phyloP scores from a whole-genome alignment of 805 yeast species.

The Wickerhamomyces bisporus region DNA sequence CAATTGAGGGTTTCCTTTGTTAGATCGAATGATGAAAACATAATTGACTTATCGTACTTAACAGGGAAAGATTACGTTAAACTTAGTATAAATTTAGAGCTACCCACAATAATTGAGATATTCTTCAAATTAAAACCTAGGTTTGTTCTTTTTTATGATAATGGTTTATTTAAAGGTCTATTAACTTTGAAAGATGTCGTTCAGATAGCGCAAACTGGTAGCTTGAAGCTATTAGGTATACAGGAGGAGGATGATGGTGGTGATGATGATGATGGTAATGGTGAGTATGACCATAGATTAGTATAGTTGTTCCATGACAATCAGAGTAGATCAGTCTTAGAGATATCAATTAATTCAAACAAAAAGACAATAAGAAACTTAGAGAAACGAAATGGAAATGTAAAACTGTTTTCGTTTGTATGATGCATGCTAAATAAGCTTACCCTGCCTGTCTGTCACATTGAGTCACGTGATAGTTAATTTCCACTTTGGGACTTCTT shows the following conservation, averaged over 20 bases:
- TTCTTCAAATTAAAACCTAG: conserved; percentile 26
- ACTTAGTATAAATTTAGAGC: conserved; percentile 14
- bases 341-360: no score
- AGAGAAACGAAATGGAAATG: no score
- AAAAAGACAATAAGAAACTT: no score
- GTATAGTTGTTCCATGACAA: no score
- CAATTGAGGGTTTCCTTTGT: conserved; percentile 5
- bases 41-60: conserved; percentile 9
- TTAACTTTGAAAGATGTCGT: conserved; percentile 22
- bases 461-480: no score
- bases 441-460: no score
- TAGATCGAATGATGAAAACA: neutral
- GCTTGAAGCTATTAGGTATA: neutral
- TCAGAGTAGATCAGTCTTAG: no score
- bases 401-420: no score
- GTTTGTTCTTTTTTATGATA: conserved; percentile 19
- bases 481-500: no score
- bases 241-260: neutral
- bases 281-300: no score
- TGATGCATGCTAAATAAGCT: no score
- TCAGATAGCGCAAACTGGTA: conserved; percentile 6
- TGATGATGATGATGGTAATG: neutral
- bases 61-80: conserved; percentile 17
- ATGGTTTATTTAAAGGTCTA: conserved; percentile 20
- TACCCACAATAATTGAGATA: conserved; percentile 24